These are phyloP conservation scores for Monosporascus ibericus DNA, from an alignment of 2,329 filamentous ascomycete genomes.

Conservation along the genomic window DNA sequence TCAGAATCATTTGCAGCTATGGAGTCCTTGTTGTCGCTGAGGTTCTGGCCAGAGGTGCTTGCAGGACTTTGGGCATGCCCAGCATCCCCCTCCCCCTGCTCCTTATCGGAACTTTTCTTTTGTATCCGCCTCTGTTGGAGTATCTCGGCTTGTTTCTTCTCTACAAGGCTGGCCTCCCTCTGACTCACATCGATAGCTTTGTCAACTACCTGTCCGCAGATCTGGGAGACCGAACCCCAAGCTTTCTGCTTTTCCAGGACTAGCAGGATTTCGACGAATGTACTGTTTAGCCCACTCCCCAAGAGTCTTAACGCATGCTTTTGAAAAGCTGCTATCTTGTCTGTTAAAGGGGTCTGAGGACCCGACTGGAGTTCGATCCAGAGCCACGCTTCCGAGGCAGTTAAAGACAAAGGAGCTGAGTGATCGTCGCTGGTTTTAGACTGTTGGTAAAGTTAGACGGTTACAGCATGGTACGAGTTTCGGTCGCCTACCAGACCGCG, in stretches of 20 bases:
- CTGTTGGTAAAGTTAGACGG: neutral
- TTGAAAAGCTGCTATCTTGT: neutral
- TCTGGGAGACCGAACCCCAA: conserved; percentile 14
- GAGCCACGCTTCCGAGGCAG: conserved; percentile 15
- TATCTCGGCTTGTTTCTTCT: conserved; percentile 1
- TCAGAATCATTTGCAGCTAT: neutral
- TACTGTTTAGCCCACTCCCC: conserved; percentile 10
- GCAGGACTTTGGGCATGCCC: neutral
- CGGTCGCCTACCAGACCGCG: conserved; percentile 9
- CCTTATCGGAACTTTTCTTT: neutral
- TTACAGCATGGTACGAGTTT: neutral
- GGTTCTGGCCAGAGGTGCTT: neutral
- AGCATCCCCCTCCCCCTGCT: neutral
- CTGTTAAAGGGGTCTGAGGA: neutral
- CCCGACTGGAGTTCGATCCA: conserved; percentile 17
- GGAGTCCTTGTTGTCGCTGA: neutral
- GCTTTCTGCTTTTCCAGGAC: conserved; percentile 9
- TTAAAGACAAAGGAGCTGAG: neutral
- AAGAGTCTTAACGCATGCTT: conserved; percentile 13
- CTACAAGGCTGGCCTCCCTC: conserved; percentile 3
- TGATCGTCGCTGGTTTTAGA: neutral
- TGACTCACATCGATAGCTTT: conserved; percentile 10
- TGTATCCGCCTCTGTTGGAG: neutral
- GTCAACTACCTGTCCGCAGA: conserved; percentile 14
- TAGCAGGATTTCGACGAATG: conserved; percentile 11